Conservation (phyloP, 495 filamentous ascomycete species). For the Clavariopsis aquatica region DNA sequence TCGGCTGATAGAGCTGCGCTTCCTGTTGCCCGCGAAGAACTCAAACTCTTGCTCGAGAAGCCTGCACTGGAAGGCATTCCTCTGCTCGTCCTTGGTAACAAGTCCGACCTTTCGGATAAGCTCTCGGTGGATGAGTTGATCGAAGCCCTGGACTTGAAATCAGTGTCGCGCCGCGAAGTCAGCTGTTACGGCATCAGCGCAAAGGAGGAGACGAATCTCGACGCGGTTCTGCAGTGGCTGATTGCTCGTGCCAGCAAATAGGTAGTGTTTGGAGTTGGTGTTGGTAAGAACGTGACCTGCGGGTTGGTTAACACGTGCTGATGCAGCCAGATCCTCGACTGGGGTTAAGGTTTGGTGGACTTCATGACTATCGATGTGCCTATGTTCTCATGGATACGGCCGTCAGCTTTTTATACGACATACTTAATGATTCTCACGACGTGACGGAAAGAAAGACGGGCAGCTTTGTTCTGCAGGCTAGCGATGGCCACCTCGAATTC, state of each 20-base stretch:
- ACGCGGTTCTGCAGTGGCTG: conserved; percentile 95
- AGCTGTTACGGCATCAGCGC: conserved; percentile 99
- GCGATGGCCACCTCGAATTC: conserved; percentile 42
- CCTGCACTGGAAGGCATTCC: conserved; percentile 85
- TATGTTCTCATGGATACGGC: conserved; percentile 31
- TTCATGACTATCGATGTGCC: conserved; percentile 38
- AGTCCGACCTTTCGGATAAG: conserved; percentile 87
- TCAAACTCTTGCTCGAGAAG: conserved; percentile 85
- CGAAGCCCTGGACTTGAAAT: conserved; percentile 85
- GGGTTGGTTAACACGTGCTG: neutral
- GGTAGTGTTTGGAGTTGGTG: conserved; percentile 18
- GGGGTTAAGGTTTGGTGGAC: conserved; percentile 21
- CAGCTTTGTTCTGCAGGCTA: conserved; percentile 41
- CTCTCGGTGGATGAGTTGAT: conserved; percentile 93
- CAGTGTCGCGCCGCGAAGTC: conserved; percentile 88
- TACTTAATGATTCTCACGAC: conserved; percentile 42
- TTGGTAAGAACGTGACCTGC: conserved; percentile 7
- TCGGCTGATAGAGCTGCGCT: conserved; percentile 79
- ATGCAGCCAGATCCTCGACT: neutral
- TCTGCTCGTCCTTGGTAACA: conserved; percentile 94
- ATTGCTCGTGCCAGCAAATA: conserved; percentile 78
- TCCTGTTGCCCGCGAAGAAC: conserved; percentile 86
- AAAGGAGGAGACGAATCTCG: conserved; percentile 97
- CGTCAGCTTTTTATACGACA: conserved; percentile 41
- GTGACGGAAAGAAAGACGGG: conserved; percentile 43